phyloP scores from a whole-genome alignment of 108 stramenopile genomes.

The Nitzschia inconspicua region DNA sequence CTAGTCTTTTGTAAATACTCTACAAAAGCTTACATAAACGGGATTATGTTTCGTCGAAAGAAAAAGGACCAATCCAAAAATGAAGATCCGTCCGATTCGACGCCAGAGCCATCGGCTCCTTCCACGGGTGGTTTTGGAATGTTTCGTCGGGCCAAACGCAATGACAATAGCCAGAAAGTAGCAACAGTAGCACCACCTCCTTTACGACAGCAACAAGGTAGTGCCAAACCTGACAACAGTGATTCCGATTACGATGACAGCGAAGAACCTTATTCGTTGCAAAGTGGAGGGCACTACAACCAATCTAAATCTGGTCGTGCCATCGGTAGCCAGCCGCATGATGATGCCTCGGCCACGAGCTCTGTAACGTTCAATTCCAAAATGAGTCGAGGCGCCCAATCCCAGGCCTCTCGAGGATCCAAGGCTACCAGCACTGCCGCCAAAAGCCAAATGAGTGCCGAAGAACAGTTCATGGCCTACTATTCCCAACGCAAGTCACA shows the following conservation, averaged over 20 bases:
- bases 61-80: no score
- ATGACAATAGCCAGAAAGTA: background rate
- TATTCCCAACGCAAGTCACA: background rate
- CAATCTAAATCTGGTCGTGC: background rate
- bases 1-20: no score
- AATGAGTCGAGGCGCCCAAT: background rate
- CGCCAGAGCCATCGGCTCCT: background rate
- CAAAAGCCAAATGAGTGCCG: conserved; percentile 22
- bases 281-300: no score
- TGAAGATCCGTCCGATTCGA: background rate
- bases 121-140: background rate
- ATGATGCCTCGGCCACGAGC: conserved; percentile 1
- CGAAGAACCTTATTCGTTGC: no score
- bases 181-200: background rate
- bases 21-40: no score
- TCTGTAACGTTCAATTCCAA: conserved; percentile 2
- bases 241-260: no score
- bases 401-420: no score
- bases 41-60: conserved; percentile 9
- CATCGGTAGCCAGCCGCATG: background rate
- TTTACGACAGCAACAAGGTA: background rate
- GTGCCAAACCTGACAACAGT: background rate
- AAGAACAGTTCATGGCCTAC: conserved; percentile 27
- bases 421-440: no score
- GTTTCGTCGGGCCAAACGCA: background rate